Evolutionary conservation across 345 rosid species (phyloP).

Genomic region (Brassica nigra): DNA sequence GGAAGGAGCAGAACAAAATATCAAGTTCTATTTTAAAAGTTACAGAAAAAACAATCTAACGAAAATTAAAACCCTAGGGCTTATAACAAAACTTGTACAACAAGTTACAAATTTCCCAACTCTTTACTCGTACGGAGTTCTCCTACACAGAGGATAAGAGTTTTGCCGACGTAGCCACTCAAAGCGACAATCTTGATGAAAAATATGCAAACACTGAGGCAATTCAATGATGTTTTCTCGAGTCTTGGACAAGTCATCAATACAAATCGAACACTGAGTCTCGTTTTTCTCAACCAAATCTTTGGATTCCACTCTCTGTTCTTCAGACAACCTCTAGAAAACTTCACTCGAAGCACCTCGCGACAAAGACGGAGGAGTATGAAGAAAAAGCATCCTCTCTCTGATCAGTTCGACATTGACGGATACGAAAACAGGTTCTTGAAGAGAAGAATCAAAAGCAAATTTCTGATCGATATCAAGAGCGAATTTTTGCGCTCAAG

Average conservation of each 20-base stretch:
- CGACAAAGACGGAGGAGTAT: not conserved
- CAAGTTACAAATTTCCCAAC: not conserved
- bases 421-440: not conserved
- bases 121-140: not conserved
- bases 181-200: conserved; percentile 15
- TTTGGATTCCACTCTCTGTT: not conserved
- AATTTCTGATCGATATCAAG: not conserved
- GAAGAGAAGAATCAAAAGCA: not conserved
- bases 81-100: not conserved
- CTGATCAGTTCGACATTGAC: not conserved
- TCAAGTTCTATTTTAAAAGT: not conserved
- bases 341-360: not conserved
- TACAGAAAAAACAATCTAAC: not conserved
- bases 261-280: not conserved
- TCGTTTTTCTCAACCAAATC: not conserved
- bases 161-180: conserved; percentile 8
- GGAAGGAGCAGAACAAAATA: not conserved
- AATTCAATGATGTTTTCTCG: not conserved
- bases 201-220: conserved; percentile 9
- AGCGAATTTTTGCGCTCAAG: not conserved
- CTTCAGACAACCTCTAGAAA: not conserved
- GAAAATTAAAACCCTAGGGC: not conserved
- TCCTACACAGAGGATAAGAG: conserved; percentile 11
- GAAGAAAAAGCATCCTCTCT: not conserved
- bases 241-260: not conserved